phyloP scores from a whole-genome alignment of 2,329 filamentous ascomycete genomes.

The Fusarium penzigii region DNA sequence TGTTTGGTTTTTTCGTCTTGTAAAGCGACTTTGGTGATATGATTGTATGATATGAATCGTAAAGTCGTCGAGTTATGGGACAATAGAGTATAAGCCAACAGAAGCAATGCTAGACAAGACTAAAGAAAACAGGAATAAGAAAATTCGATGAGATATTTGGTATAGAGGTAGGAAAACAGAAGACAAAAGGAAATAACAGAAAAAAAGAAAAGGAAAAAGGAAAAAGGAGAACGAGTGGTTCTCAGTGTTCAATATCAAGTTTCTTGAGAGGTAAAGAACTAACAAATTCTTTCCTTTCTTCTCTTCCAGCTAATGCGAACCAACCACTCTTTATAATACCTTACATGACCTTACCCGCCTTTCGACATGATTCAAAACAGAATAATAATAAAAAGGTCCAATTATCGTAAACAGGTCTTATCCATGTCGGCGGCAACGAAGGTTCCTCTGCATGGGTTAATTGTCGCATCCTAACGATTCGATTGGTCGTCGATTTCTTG shows the following conservation, averaged over 20 bases:
- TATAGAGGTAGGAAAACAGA: constrained; percentile 9
- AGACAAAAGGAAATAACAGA: constrained; percentile 25
- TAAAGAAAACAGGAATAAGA: constrained; percentile 13
- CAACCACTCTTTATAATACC: constrained; percentile 28
- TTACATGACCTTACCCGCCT: too few species aligned
- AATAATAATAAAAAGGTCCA: too few species aligned
- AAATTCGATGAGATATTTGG: neutral
- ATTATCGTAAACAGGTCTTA: too few species aligned
- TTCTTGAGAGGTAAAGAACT: constrained; percentile 11
- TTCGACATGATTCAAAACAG: too few species aligned
- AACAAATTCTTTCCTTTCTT: constrained; percentile 20
- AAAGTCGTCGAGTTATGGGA: constrained; percentile 1
- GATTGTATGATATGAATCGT: neutral
- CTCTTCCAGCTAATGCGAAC: constrained; percentile 12
- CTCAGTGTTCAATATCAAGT: constrained; percentile 21
- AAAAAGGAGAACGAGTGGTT: constrained; percentile 20
- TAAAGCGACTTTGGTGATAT: neutral
- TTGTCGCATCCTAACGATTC: too few species aligned
- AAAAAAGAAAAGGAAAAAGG: constrained; percentile 23
- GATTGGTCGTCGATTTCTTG: too few species aligned
- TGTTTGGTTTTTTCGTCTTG: neutral
- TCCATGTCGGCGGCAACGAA: too few species aligned
- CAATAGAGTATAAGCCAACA: too few species aligned
- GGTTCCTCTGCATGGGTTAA: too few species aligned
- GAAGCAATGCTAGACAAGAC: neutral